Evolutionary conservation across 139 green algal genomes (phyloP), one percentile per base, ranked within the genome.

Genomic region (Ettlia oleoabundans): DNA sequence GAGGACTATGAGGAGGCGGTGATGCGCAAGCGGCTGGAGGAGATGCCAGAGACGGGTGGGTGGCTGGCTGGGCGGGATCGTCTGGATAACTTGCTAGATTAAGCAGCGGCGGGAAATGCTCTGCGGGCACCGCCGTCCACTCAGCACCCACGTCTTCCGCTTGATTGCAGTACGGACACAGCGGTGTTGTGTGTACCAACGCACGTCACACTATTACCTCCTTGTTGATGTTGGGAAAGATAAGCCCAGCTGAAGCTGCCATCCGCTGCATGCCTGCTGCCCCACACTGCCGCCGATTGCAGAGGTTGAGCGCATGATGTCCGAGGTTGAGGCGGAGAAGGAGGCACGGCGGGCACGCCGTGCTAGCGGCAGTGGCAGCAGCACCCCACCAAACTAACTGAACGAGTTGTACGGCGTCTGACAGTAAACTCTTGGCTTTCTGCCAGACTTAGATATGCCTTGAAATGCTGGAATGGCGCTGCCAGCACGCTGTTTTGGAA

Each of bases 1-100:
- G 89, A 98, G 85, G 90, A 95, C n/a, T 99, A 99, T 88, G 97
- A 99, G 86, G 93, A 98, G 35, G 94, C 93, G 33, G 97, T 99
- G n/a, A 98, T 98, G 94, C 72, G 86, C 30, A 98, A 98, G 92
- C 89, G 97, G 3, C 66, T 99, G 66, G 95, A 98, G 82, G 96
- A 98, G 88, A 95, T 99, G 92, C 96, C 95, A 9, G 92, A 98
- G 58, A 83, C 87, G 0, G 93, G 63, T 75, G 63, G 8, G 62
- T 13, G 33, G 51, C 22, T 24, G 15, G 66, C 2, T 24, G 30
- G 5, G 32, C 2, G 21, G 64, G 32, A 22, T 38, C 26, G 13
- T 47, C 24, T 43, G 42, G n/a, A 51, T 10, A 9, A 9, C 35
- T 37, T 43, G 21, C 19, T 73, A 32, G 30, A 32, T 42, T 33